phyloP scores from a whole-genome alignment of 73 alveolate genomes.

The Paramecium caudatum region DNA sequence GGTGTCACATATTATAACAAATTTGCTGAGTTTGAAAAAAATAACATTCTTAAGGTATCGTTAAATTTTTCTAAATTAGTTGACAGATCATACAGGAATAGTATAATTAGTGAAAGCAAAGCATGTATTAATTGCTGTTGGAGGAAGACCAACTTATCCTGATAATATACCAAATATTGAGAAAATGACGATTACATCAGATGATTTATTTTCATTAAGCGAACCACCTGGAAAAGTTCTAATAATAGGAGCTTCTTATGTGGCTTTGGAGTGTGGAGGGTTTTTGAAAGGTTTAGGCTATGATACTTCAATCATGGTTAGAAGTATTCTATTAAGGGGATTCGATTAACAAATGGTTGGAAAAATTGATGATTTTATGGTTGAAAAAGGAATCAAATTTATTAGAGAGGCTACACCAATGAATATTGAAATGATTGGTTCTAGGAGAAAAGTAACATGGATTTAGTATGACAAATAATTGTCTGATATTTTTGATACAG shows the following conservation, averaged over 20 bases:
- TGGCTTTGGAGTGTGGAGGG: constrained; percentile 99
- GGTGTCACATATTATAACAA: constrained; percentile 92
- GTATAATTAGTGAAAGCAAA: constrained; percentile 85
- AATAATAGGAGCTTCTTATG: constrained; percentile 99
- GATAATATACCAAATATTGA: constrained; percentile 72
- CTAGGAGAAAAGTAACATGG: constrained; percentile 79
- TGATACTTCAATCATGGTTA: constrained; percentile 33
- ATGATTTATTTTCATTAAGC: constrained; percentile 96
- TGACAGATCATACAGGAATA: constrained; percentile 89
- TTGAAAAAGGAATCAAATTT: constrained; percentile 77
- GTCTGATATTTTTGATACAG: constrained; percentile 93
- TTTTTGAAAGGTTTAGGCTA: constrained; percentile 96
- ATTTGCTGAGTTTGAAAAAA: constrained; percentile 95
- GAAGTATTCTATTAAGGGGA: constrained; percentile 32
- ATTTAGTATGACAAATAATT: constrained; percentile 80
- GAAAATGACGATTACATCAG: constrained; percentile 84
- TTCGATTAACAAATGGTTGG: constrained; percentile 19
- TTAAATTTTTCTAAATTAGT: constrained; percentile 65
- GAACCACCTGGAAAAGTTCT: constrained; percentile 98
- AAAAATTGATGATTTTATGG: neutral
- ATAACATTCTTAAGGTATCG: constrained; percentile 90
- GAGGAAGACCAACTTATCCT: constrained; percentile 92
- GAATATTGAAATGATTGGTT: constrained; percentile 83
- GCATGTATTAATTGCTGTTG: constrained; percentile 91
- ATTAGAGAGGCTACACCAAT: constrained; percentile 90